Evolutionary conservation across 2,329 filamentous ascomycete genomes (phyloP).

Genomic region (Aureobasidium sp.): DNA sequence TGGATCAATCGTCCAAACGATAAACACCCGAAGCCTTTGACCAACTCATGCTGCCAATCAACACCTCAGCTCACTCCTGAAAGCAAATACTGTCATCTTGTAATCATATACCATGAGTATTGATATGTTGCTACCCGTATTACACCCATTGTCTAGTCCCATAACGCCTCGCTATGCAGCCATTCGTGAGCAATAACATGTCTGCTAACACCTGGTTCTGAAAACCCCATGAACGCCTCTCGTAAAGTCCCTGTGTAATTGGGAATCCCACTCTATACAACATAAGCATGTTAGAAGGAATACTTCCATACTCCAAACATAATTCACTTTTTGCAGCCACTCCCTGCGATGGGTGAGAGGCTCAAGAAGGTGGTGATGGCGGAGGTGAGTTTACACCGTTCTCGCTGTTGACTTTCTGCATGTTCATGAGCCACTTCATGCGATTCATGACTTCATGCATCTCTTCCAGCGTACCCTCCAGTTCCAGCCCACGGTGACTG

Average conservation of each 20-base stretch:
- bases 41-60: background rate
- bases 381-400: slow-evolving; percentile 9
- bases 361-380: background rate
- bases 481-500: slow-evolving; percentile 51
- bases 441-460: slow-evolving; percentile 55
- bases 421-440: slow-evolving; percentile 63
- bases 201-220: background rate
- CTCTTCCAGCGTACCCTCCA: slow-evolving; percentile 50
- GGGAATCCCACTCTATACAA: background rate
- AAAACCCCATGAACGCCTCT: slow-evolving; percentile 1
- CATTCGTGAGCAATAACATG: background rate
- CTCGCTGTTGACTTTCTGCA: slow-evolving; percentile 40
- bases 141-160: background rate
- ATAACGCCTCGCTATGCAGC: slow-evolving; percentile 7
- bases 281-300: background rate
- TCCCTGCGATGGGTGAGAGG: background rate
- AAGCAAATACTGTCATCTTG: background rate
- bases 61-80: background rate
- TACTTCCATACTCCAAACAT: background rate
- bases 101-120: background rate
- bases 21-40: background rate
- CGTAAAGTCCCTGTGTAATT: background rate
- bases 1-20: background rate
- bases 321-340: background rate
- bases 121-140: background rate